Percentiles rank a stretch among this genome's conserved stretches.
phyloP scores from a whole-genome alignment of 2,329 filamentous ascomycete genomes.

The Phialocephala subalpina region DNA sequence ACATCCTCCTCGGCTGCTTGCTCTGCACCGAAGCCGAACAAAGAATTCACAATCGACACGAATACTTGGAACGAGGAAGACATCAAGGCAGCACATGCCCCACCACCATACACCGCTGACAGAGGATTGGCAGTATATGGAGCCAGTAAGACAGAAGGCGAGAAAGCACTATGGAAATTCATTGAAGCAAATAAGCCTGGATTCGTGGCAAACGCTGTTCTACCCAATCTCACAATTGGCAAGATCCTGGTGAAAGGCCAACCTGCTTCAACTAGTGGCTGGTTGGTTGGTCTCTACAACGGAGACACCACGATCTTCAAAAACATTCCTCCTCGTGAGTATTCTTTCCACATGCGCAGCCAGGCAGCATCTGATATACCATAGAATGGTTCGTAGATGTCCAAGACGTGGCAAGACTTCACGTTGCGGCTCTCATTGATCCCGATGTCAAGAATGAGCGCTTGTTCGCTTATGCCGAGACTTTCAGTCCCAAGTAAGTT shows the following conservation, averaged over 20 bases:
- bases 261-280: slow-evolving; percentile 33
- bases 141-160: slow-evolving; percentile 50
- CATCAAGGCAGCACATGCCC: slow-evolving; percentile 47
- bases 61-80: slow-evolving; percentile 48
- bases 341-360: background rate
- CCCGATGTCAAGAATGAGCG: slow-evolving; percentile 39
- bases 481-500: slow-evolving; percentile 38
- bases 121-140: slow-evolving; percentile 43
- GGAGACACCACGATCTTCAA: slow-evolving; percentile 29
- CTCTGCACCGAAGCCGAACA: slow-evolving; percentile 33
- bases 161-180: slow-evolving; percentile 50
- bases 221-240: slow-evolving; percentile 33
- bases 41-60: slow-evolving; percentile 33
- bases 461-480: slow-evolving; percentile 40
- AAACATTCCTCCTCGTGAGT: slow-evolving; percentile 24
- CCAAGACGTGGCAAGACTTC: slow-evolving; percentile 41
- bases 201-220: slow-evolving; percentile 41
- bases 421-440: slow-evolving; percentile 42
- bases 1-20: slow-evolving; percentile 45
- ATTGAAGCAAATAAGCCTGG: slow-evolving; percentile 43
- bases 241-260: slow-evolving; percentile 25
- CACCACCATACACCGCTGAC: slow-evolving; percentile 43
- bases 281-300: slow-evolving; percentile 35
- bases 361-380: background rate
- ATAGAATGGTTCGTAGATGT: slow-evolving; percentile 46